Percentiles rank a stretch among this genome's conserved stretches.
Conservation (phyloP, 441 rosid genomes). For the Capsella rubella region DNA sequence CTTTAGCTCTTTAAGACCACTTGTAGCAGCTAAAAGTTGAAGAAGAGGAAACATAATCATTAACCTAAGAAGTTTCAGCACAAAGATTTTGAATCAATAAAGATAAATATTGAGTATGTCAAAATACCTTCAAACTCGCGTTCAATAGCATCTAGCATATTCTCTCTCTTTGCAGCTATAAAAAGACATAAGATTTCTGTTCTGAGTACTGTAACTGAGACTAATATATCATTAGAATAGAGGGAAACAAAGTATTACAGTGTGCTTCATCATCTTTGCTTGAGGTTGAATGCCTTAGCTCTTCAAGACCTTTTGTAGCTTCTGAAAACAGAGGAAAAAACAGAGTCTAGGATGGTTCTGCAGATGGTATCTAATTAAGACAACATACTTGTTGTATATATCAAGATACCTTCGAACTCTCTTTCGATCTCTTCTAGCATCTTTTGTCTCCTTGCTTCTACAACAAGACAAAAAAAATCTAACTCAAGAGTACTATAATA, state of each 20-base stretch:
- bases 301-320: slow-evolving; percentile 48
- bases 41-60: slow-evolving; percentile 20
- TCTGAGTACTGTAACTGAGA: neutral
- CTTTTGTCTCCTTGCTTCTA: slow-evolving; percentile 38
- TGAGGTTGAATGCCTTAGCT: slow-evolving; percentile 32
- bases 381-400: neutral
- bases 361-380: neutral
- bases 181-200: slow-evolving; percentile 4
- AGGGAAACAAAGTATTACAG: slow-evolving; percentile 8
- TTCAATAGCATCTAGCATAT: slow-evolving; percentile 43
- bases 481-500: slow-evolving; percentile 16
- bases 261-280: slow-evolving; percentile 38
- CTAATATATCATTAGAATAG: neutral
- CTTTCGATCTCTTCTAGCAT: slow-evolving; percentile 45
- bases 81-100: slow-evolving; percentile 4
- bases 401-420: slow-evolving; percentile 44
- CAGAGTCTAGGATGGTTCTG: slow-evolving; percentile 21
- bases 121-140: slow-evolving; percentile 44
- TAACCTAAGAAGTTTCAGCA: slow-evolving; percentile 8
- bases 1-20: slow-evolving; percentile 34
- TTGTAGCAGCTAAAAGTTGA: slow-evolving; percentile 40
- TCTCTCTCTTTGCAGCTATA: slow-evolving; percentile 38
- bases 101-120: slow-evolving; percentile 2
- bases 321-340: slow-evolving; percentile 36
- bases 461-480: slow-evolving; percentile 23